Evolutionary conservation across 2,329 filamentous ascomycete species (phyloP).

Genomic region (Hansfordia pulvinata): DNA sequence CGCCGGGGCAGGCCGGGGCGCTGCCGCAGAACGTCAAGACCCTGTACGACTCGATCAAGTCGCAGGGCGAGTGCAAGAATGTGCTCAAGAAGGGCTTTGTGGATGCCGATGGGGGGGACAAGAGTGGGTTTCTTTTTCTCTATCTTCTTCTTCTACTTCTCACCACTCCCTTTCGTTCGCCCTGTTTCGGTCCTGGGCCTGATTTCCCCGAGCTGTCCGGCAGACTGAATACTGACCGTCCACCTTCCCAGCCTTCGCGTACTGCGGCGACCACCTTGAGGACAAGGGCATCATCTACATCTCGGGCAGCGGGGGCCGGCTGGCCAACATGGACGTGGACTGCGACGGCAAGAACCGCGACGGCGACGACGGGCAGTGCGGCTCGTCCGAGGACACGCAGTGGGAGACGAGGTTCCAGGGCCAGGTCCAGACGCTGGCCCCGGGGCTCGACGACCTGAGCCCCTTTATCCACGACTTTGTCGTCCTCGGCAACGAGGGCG

Average conservation of each 20-base stretch:
- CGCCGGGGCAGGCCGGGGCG: too few relatives aligned
- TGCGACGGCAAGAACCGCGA: conserved; percentile 35
- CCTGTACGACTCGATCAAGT: conserved; percentile 25
- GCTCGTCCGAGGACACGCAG: conserved; percentile 25
- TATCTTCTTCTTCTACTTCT: background rate
- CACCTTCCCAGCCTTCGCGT: conserved; percentile 17
- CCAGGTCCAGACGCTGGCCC: conserved; percentile 16
- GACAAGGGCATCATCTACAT: conserved; percentile 26
- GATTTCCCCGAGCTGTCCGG: too few relatives aligned
- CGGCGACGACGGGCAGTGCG: conserved; percentile 28
- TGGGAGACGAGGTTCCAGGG: conserved; percentile 27
- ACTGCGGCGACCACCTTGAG: conserved; percentile 27
- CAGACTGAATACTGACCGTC: too few relatives aligned
- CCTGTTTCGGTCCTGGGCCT: too few relatives aligned
- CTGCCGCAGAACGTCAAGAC: conserved; percentile 24
- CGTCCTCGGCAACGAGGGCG: conserved; percentile 31
- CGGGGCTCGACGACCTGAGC: conserved; percentile 24
- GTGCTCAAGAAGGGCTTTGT: conserved; percentile 25
- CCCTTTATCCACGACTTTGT: conserved; percentile 33
- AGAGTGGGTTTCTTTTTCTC: conserved; percentile 13
- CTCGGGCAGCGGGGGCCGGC: conserved; percentile 21
- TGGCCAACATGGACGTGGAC: conserved; percentile 44
- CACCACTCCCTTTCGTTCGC: background rate
- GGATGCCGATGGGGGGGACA: conserved; percentile 20
- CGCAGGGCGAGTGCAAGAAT: conserved; percentile 22